Evolutionary conservation across 2,329 filamentous ascomycete species (phyloP).

Genomic region (Fusarium globosum): DNA sequence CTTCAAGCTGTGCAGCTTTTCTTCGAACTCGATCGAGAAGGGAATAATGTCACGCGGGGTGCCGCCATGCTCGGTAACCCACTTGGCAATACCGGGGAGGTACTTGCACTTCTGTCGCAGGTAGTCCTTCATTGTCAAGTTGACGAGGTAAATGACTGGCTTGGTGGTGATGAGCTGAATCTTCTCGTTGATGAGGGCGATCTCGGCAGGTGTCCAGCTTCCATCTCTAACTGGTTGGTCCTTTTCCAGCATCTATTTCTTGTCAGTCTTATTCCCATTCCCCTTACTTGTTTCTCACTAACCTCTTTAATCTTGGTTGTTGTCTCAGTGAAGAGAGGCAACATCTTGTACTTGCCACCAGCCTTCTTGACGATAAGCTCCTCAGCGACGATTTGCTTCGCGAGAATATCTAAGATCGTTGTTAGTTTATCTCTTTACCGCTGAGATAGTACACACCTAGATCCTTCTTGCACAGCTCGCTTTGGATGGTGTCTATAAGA

Average conservation of each 20-base stretch:
- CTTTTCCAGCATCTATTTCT: slow-evolving; percentile 51
- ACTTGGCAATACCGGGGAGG: slow-evolving; percentile 56
- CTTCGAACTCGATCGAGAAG: slow-evolving; percentile 59
- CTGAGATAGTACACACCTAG: slow-evolving; percentile 27
- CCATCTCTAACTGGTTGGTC: slow-evolving; percentile 56
- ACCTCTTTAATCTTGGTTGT: slow-evolving; percentile 54
- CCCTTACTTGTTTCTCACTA: not conserved
- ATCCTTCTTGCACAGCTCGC: slow-evolving; percentile 53
- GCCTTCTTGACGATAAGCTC: slow-evolving; percentile 55
- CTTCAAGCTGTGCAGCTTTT: slow-evolving; percentile 54
- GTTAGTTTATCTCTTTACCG: not conserved
- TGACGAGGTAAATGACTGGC: slow-evolving; percentile 58
- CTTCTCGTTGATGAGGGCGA: slow-evolving; percentile 59
- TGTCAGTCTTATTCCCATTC: slow-evolving; percentile 1
- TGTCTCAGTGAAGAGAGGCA: slow-evolving; percentile 57
- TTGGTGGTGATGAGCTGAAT: slow-evolving; percentile 59
- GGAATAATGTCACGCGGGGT: slow-evolving; percentile 55
- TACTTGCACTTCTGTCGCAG: slow-evolving; percentile 60
- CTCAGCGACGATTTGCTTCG: slow-evolving; percentile 53
- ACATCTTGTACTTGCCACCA: slow-evolving; percentile 59
- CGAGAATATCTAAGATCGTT: slow-evolving; percentile 49
- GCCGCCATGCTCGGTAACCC: slow-evolving; percentile 58
- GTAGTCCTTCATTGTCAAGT: slow-evolving; percentile 60
- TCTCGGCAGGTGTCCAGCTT: slow-evolving; percentile 56
- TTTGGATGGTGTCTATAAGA: slow-evolving; percentile 41